phyloP scores from a whole-genome alignment of 352 stramenopile genomes.

The Globisporangium echinulatum region DNA sequence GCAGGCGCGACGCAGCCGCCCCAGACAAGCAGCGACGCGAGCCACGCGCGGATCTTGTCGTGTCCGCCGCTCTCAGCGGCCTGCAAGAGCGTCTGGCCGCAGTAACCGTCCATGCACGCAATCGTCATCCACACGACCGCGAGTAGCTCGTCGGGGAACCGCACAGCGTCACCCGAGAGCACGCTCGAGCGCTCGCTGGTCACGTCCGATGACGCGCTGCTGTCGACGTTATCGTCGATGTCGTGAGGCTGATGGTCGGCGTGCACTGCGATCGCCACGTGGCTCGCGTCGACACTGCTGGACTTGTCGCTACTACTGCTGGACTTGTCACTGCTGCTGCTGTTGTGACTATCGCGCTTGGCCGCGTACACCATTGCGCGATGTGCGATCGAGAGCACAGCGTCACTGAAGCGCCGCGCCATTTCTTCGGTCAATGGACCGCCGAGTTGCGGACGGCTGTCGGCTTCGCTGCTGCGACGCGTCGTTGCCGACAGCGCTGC shows the following conservation, averaged over 20 bases:
- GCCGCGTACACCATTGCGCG: conserved; percentile 49
- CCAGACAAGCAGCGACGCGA: conserved; percentile 67
- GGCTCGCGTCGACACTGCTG: conserved; percentile 1
- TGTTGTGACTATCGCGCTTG: conserved; percentile 13
- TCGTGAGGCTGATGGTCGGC: conserved; percentile 4
- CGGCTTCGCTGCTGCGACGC: conserved; percentile 49
- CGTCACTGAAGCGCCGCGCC: conserved; percentile 55
- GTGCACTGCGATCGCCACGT: conserved; percentile 7
- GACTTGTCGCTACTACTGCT: conserved; percentile 5
- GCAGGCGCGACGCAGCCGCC: conserved; percentile 37
- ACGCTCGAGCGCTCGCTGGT: conserved; percentile 10
- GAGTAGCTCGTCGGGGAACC: conserved; percentile 62
- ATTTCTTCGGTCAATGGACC: conserved; percentile 58
- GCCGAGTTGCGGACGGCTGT: conserved; percentile 41
- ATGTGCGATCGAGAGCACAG: conserved; percentile 51
- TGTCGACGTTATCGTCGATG: no score
- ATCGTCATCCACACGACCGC: conserved; percentile 81
- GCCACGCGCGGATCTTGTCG: conserved; percentile 81
- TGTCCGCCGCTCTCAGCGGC: conserved; percentile 65
- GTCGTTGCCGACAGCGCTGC: conserved; percentile 1
- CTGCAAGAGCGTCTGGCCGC: conserved; percentile 72
- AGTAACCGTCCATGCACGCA: conserved; percentile 74
- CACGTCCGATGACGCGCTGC: not conserved
- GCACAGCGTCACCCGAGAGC: conserved; percentile 17
- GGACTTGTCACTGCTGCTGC: conserved; percentile 5